Base-by-base conservation (phyloP, 345 rosid species). In the Populus simonii region DNA sequence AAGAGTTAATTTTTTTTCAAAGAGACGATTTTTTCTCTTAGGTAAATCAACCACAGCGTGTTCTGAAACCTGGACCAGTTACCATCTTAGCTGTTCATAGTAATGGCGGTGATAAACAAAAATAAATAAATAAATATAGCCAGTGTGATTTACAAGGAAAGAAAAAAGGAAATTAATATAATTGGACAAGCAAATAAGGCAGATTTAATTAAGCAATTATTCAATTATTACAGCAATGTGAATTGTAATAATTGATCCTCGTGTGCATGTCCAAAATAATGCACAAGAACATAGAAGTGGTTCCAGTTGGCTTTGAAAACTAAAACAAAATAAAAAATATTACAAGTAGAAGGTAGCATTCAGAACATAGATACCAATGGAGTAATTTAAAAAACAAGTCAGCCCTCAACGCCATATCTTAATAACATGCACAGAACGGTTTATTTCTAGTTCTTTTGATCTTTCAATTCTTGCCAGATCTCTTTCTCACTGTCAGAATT, bases 81-180 rank as follows among this genome's bases (percentile, higher is more conserved):
- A 35, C 80, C 23, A 16, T 74, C 41, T 41, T 75, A 72, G 77
- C 77, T 78, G 80, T 77, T 12, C 51, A 45, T 45, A 45, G 11
- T 45, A 45, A 41, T 41, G 45, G 45, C 2, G 45, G 45, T 41
- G 45, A 41, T 41, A 41, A 41, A 41, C 45, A 41, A 12, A 10
- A 41, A 41, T 41, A 41, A 41, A 39, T 39, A 45, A 45, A 45
- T 13, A 33, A 33, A 33, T 33, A 33, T 33, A 33, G 36, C 36
- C 36, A 4, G 36, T 33, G 36, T 33, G 36, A 33, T 33, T 41
- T 10, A 41, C 2, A 41, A 41, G 45, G 2, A 9, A 9, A 38
- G 36, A 38, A 41, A 41, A 3, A n/a, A n/a, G 63, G 63, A 57
- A 57, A 57, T 0, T n/a, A n/a, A n/a, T n/a, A 4, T n/a, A n/a